Evolutionary conservation across 345 rosid species (phyloP).

Genomic region (Erodium maritimum): DNA sequence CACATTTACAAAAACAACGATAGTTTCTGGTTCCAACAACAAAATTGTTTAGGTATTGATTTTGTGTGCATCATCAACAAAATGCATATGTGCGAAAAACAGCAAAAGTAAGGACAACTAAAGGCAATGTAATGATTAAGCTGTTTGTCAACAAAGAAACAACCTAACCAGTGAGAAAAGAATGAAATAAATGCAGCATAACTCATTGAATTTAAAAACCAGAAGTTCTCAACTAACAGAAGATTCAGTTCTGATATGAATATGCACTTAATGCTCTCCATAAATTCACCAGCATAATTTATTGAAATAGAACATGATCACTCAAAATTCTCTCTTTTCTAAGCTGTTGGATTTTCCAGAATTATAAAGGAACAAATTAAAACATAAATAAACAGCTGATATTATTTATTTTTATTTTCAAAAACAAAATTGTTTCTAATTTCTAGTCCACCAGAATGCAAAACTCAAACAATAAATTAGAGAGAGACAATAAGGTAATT

Average conservation of each 20-base stretch:
- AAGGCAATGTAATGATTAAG: too few relatives aligned
- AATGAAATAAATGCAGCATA: neutral
- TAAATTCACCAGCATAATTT: neutral
- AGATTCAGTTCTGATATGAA: neutral
- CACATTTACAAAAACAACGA: constrained; percentile 57
- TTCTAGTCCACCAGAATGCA: neutral
- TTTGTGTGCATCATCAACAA: neutral
- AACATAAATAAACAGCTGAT: too few relatives aligned
- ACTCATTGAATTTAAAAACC: neutral
- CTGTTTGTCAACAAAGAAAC: neutral
- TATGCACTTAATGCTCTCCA: neutral
- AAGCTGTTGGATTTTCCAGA: neutral
- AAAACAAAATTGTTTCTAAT: too few relatives aligned
- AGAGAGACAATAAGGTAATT: neutral
- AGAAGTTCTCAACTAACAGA: neutral
- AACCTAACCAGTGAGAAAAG: neutral
- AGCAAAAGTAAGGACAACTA: too few relatives aligned
- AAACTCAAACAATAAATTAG: neutral
- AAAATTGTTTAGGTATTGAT: neutral
- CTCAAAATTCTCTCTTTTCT: too few relatives aligned
- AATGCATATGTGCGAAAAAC: too few relatives aligned
- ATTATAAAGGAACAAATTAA: too few relatives aligned
- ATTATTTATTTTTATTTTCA: too few relatives aligned
- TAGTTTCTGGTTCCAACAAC: neutral
- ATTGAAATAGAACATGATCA: too few relatives aligned